Evolutionary conservation across 2,329 filamentous ascomycete species (phyloP).

Genomic region (Fusarium avenaceum): DNA sequence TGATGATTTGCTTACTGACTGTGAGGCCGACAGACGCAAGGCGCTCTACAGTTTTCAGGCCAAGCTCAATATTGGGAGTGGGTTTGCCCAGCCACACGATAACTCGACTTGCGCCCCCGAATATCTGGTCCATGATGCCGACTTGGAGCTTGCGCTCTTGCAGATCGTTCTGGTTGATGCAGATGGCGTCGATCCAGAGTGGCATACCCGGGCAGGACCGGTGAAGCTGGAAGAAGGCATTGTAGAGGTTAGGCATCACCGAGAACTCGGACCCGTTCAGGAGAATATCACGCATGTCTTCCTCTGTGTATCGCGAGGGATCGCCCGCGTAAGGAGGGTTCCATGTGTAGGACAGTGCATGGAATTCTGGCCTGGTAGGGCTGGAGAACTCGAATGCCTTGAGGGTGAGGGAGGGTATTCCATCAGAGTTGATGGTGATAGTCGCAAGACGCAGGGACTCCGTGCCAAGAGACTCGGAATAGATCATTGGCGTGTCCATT

Average conservation of each 20-base stretch:
- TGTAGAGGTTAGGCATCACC: background rate
- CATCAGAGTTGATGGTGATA: background rate
- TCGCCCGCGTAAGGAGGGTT: background rate
- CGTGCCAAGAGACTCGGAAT: background rate
- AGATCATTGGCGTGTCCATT: background rate
- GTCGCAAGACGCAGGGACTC: background rate
- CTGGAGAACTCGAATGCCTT: background rate
- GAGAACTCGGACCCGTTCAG: background rate
- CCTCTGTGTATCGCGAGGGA: background rate
- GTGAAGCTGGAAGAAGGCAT: slow-evolving; percentile 2
- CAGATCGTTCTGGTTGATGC: background rate
- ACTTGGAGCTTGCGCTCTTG: slow-evolving; percentile 1
- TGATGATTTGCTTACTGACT: background rate
- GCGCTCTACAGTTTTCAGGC: background rate
- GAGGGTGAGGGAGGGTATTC: background rate
- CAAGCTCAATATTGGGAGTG: background rate
- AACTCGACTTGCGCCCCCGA: background rate
- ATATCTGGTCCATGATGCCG: slow-evolving; percentile 2
- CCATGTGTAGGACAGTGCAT: slow-evolving; percentile 7
- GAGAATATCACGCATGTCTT: background rate
- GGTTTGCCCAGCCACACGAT: background rate
- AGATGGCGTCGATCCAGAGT: slow-evolving; percentile 4
- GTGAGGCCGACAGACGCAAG: background rate
- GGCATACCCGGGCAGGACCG: background rate
- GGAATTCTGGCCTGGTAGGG: background rate